Evolutionary conservation across 2,329 filamentous ascomycete genomes (phyloP).

Genomic region (Colletotrichum paranaense): DNA sequence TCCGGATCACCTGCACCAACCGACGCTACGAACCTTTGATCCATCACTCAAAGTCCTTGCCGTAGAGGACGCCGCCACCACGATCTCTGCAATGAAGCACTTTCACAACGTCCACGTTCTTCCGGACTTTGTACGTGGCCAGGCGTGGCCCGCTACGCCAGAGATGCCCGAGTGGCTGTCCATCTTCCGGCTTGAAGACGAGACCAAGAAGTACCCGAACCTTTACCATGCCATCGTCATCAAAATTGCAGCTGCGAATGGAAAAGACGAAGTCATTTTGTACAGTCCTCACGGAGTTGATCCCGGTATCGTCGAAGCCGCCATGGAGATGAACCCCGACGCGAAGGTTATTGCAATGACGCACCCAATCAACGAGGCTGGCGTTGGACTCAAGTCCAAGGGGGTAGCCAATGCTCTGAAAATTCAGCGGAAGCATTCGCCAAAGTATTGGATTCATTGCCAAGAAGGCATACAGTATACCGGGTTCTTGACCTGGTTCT

Average conservation of each 20-base stretch:
- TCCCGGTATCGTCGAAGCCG: not conserved
- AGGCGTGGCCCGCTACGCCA: slow-evolving; percentile 8
- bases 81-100: slow-evolving; percentile 4
- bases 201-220: not conserved
- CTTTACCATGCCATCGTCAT: slow-evolving; percentile 9
- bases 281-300: slow-evolving; percentile 20
- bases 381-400: not conserved
- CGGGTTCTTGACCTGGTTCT: not conserved
- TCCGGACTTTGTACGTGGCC: slow-evolving; percentile 8
- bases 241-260: not conserved
- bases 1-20: slow-evolving; percentile 3
- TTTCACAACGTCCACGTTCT: slow-evolving; percentile 1
- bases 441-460: not conserved
- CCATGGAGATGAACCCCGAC: not conserved
- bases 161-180: slow-evolving; percentile 3
- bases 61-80: not conserved
- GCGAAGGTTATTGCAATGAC: slow-evolving; percentile 5
- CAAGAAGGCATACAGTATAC: not conserved
- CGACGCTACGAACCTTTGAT: slow-evolving; percentile 7
- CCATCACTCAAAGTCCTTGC: not conserved
- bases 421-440: not conserved
- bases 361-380: slow-evolving; percentile 1
- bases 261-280: slow-evolving; percentile 1
- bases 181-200: slow-evolving; percentile 9
- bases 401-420: not conserved